Evolutionary conservation across 2,329 filamentous ascomycete species (phyloP).

Genomic region (Penicillium verrucosum): DNA sequence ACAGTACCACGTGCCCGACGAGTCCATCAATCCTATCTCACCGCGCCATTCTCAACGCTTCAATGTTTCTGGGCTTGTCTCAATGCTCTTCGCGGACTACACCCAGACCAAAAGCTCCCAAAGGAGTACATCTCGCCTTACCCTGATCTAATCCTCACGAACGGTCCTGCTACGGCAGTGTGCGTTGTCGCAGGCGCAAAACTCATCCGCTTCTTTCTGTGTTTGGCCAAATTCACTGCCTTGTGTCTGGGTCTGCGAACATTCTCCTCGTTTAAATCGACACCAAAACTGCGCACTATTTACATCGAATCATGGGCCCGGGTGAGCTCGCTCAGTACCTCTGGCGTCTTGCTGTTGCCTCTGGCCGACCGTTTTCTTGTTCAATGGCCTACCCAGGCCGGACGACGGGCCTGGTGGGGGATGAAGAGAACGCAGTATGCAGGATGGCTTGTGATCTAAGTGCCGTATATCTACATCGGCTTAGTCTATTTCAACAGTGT

Average conservation of each 20-base stretch:
- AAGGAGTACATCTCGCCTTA: slow-evolving; percentile 40
- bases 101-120: slow-evolving; percentile 33
- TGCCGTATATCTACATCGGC: neutral
- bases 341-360: slow-evolving; percentile 69
- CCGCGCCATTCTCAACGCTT: slow-evolving; percentile 67
- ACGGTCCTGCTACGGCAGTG: slow-evolving; percentile 85
- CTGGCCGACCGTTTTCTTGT: slow-evolving; percentile 78
- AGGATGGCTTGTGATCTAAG: slow-evolving; percentile 38
- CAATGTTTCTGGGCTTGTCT: slow-evolving; percentile 63
- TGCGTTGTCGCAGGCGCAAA: slow-evolving; percentile 63
- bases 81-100: slow-evolving; percentile 49
- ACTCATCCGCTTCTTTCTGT: slow-evolving; percentile 53
- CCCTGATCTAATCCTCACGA: slow-evolving; percentile 77
- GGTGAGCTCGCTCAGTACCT: slow-evolving; percentile 76
- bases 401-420: slow-evolving; percentile 39
- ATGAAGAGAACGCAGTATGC: slow-evolving; percentile 41
- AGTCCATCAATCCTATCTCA: slow-evolving; percentile 76
- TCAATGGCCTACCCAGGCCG: slow-evolving; percentile 68
- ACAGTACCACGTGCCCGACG: slow-evolving; percentile 71
- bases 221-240: slow-evolving; percentile 5
- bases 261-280: neutral
- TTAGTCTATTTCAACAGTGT: neutral
- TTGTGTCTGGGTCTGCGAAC: slow-evolving; percentile 11
- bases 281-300: slow-evolving; percentile 61
- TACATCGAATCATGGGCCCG: slow-evolving; percentile 94